Conservation (phyloP, 805 yeast species). For the Candida argentea region DNA sequence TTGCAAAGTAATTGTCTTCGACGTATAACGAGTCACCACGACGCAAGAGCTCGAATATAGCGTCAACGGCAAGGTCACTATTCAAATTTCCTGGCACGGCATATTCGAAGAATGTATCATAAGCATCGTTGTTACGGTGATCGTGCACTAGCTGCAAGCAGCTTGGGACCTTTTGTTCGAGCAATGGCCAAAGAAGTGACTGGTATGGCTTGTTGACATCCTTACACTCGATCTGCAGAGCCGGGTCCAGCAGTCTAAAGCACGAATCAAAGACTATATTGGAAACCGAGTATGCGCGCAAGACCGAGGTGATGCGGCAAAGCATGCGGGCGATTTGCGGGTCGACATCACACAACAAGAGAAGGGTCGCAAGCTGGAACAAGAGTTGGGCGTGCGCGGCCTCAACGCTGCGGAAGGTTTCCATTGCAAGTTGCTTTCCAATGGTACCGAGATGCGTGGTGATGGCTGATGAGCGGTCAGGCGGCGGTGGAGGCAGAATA, state of each 20-base stretch:
- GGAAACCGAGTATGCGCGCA: constrained; percentile 16
- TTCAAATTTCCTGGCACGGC: no score
- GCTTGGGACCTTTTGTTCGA: constrained; percentile 11
- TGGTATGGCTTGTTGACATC: constrained; percentile 11
- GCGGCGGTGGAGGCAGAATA: constrained; percentile 9
- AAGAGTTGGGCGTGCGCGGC: constrained; percentile 19
- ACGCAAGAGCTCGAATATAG: constrained; percentile 19
- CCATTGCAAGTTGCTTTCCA: constrained; percentile 14
- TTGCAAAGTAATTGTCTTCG: constrained; percentile 25
- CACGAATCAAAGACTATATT: constrained; percentile 17
- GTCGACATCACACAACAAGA: constrained; percentile 24
- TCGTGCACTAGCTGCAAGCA: constrained; percentile 11
- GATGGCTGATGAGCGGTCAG: no score
- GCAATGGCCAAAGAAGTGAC: constrained; percentile 22
- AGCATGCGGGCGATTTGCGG: constrained; percentile 15
- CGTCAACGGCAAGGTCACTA: constrained; percentile 29
- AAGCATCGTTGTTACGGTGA: constrained; percentile 14
- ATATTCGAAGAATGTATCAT: constrained; percentile 15
- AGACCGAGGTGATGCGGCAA: constrained; percentile 13
- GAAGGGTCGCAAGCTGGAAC: constrained; percentile 18
- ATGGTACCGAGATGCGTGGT: constrained; percentile 10
- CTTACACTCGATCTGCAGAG: constrained; percentile 8
- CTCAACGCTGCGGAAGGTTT: constrained; percentile 19
- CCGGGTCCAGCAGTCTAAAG: constrained; percentile 8
- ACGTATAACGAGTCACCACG: constrained; percentile 30